A percentile compares a stretch with the other conserved stretches of the same genome.
These are phyloP conservation scores for Caryopteris hybrid DNA, from an alignment of 305 asterid genomes.

Conservation along the genomic window DNA sequence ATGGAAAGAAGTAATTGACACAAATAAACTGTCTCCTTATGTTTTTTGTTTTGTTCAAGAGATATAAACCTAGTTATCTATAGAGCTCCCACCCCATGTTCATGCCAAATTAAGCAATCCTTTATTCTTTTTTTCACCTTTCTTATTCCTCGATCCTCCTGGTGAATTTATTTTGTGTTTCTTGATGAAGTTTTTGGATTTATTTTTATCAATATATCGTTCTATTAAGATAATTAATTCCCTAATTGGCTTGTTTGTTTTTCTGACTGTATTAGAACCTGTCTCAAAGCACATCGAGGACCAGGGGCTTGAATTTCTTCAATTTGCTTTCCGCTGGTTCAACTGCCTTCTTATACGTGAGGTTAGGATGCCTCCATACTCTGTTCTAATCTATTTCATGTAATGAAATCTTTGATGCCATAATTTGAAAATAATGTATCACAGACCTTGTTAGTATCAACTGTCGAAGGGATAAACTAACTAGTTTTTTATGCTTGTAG, in stretches of 20 bases:
- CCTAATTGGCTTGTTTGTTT: slow-evolving; percentile 2
- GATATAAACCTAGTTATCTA: too few relatives aligned
- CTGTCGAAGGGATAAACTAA: slow-evolving; percentile 3
- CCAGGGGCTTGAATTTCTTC: slow-evolving; percentile 97
- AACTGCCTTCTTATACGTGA: slow-evolving; percentile 95
- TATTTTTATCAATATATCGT: slow-evolving; percentile 1
- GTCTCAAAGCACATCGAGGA: slow-evolving; percentile 86
- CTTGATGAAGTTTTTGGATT: not conserved
- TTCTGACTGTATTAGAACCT: slow-evolving; percentile 56
- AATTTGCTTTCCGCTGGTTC: slow-evolving; percentile 99
- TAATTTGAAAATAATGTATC: not conserved
- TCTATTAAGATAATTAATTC: not conserved
- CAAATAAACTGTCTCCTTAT: too few relatives aligned
- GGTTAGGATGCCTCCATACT: slow-evolving; percentile 40
- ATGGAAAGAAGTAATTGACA: too few relatives aligned
- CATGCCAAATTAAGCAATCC: not conserved
- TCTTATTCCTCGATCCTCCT: not conserved
- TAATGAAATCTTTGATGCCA: not conserved
- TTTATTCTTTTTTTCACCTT: too few relatives aligned
- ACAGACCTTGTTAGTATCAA: not conserved
- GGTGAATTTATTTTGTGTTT: not conserved
- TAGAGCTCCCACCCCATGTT: not conserved
- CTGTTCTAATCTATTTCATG: not conserved
- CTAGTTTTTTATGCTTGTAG: slow-evolving; percentile 29
- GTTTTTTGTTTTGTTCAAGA: too few relatives aligned